These are phyloP conservation scores for Psilocybe tampanensis DNA, from an alignment of 768 basidiomycete species.

Conservation along the genomic window DNA sequence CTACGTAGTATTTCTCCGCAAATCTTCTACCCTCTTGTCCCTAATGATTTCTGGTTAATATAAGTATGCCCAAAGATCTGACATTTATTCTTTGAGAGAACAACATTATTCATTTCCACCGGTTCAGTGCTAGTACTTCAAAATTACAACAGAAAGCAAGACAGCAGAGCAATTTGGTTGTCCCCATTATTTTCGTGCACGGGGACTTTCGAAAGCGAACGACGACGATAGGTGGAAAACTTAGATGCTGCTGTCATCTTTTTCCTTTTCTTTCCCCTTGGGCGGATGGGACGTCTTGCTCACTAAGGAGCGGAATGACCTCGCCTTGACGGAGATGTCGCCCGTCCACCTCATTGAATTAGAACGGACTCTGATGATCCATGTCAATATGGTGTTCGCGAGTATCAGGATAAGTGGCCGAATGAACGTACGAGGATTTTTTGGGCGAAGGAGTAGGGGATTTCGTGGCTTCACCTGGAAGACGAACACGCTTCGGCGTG, in stretches of 20 bases:
- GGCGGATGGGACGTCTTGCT: slow-evolving; percentile 3
- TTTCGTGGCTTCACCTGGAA: slow-evolving; percentile 42
- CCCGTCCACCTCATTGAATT: slow-evolving; percentile 18
- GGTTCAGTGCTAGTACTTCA: no score
- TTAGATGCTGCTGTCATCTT: slow-evolving; percentile 1
- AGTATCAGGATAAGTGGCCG: background rate
- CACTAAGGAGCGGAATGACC: slow-evolving; percentile 25
- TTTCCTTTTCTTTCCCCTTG: background rate
- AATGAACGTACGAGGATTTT: slow-evolving; percentile 14
- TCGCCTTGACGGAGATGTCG: slow-evolving; percentile 21
- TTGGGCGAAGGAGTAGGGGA: slow-evolving; percentile 20
- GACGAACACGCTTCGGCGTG: slow-evolving; percentile 52
- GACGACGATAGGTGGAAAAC: background rate
- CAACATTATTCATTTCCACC: no score
- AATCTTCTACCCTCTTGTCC: background rate
- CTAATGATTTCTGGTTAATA: no score
- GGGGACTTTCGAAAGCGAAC: no score
- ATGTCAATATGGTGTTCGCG: background rate
- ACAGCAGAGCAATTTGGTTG: no score
- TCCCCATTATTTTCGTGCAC: no score
- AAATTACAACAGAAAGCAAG: no score
- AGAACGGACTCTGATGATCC: background rate
- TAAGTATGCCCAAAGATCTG: no score
- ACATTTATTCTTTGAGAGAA: no score
- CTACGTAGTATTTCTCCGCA: background rate